Evolutionary conservation across 169 alveolate genomes (phyloP), one percentile per base, ranked within the genome.

Genomic region (Plasmodium reichenowi): DNA sequence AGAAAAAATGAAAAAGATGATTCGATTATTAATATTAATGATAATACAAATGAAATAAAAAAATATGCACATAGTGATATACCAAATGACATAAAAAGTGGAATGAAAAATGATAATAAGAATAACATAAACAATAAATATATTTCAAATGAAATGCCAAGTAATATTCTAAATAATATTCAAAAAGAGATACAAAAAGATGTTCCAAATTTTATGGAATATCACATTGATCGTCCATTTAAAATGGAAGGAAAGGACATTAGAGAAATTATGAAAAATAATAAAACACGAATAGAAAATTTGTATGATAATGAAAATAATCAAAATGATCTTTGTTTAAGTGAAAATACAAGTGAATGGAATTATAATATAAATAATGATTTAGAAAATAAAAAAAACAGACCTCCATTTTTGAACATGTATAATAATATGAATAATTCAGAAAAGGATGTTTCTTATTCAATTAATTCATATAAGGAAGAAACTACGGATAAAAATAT

Each of bases 201-300:
- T 38, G 47, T 38, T 38, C 47, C 47, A 38, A 38, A 38, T 5
- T 5, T 38, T 38, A 38, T 38, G 47, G 45, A 64, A 58, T 43
- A 64, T 43, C 45, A 76, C 13, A 10, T 32, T 43, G 38, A 59
- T 26, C 43, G 54, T n/a, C n/a, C 22, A 63, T 58, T 64, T 15
- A 67, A 45, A 52, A 67, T n/a, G 26, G 45, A 52, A 29, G 72
- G 71, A 29, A 62, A 15, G 70, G 71, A 66, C 58, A 68, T 80
- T 56, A 59, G 59, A 67, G 90, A 80, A 12, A 67, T 80, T 54
- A 68, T 80, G 52, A 80, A 67, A 68, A 80, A 80, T 26, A 80
- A 80, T 59, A 80, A 68, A 48, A 80, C 90, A 47, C 32, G 90
- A 60, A 58, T 80, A 56, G 90, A 80, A 71, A 71, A 80, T 26